Evolutionary conservation across 2,329 filamentous ascomycete genomes (phyloP), one percentile per base, ranked within the genome.

Genomic region (Aspergillus terreus): DNA sequence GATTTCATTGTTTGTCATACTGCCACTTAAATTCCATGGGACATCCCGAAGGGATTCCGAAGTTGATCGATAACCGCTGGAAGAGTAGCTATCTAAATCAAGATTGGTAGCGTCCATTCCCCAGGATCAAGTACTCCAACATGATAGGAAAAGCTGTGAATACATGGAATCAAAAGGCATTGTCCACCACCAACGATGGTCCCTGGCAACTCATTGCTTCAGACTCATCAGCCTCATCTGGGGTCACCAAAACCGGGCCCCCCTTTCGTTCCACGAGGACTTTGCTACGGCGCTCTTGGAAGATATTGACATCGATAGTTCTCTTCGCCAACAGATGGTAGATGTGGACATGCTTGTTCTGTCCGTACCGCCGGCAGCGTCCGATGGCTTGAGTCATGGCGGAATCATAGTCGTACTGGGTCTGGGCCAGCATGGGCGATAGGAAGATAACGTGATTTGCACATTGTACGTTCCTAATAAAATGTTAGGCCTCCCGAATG

Each of bases 381-480:
- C 84, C 85, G 17, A 86, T 81, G 0, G 83, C 83, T 55, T 88
- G 85, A 0, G 74, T 78, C 78, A 85, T 85, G 0, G 77, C 74
- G 0, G 79, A 73, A 0, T 81, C 73, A 60, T 84, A 87, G 4
- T 76, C 71, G 42, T 81, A 76, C 44, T 81, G 76, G 0, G 73
- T 76, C 33, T 71, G 62, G 0, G 75, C 69, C 1, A 82, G 67
- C 7, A 84, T 65, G 0, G 84, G 83, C 0, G 78, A 76, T 2
- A 85, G 64, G 63, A 88, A 87, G 30, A 88, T 76, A 33, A 87
- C 71, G 51, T 87, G 82, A 54, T 85, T 86, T 0, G 83, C 83
- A 36, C 76, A 77, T 44, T 82, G 80, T 1, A 88, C 67, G 56
- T 88, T 87, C 9, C 79, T 82, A 52, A 32, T n/a, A 4, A 2